phyloP scores from a whole-genome alignment of 495 filamentous ascomycete species.

The Letharia columbiana region DNA sequence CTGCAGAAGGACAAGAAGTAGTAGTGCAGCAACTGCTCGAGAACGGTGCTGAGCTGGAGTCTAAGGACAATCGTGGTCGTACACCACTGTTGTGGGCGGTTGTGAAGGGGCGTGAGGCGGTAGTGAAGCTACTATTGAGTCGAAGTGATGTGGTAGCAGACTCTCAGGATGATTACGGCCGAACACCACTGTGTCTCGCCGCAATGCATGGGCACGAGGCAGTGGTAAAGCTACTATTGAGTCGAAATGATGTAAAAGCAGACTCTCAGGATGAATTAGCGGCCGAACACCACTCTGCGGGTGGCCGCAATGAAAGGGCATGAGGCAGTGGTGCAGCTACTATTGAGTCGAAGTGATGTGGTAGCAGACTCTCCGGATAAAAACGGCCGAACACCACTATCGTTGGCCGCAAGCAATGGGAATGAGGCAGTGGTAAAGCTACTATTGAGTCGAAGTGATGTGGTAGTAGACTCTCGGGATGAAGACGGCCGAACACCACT shows the following conservation, averaged over 20 bases:
- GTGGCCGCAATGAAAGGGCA: too few relatives aligned
- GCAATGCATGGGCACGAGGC: neutral
- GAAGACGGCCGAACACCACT: neutral
- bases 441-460: neutral
- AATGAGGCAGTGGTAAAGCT: neutral
- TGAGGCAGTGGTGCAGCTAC: neutral
- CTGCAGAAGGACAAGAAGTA: neutral
- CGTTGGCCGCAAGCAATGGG: neutral
- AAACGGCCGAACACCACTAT: neutral
- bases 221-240: neutral
- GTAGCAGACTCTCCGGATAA: neutral
- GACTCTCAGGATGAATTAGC: neutral
- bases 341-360: neutral
- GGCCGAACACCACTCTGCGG: too few relatives aligned
- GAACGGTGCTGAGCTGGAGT: neutral
- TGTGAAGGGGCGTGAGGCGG: neutral
- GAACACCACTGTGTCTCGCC: neutral
- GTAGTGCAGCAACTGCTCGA: slow-evolving; percentile 6
- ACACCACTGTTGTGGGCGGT: neutral
- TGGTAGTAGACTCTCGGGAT: neutral
- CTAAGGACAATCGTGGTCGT: neutral
- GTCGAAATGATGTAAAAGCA: neutral
- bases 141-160: neutral
- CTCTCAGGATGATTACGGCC: neutral
- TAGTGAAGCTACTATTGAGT: neutral